These are phyloP conservation scores for Orobanche coerulescens DNA, from an alignment of 257 asterid genomes.

Conservation along the genomic window DNA sequence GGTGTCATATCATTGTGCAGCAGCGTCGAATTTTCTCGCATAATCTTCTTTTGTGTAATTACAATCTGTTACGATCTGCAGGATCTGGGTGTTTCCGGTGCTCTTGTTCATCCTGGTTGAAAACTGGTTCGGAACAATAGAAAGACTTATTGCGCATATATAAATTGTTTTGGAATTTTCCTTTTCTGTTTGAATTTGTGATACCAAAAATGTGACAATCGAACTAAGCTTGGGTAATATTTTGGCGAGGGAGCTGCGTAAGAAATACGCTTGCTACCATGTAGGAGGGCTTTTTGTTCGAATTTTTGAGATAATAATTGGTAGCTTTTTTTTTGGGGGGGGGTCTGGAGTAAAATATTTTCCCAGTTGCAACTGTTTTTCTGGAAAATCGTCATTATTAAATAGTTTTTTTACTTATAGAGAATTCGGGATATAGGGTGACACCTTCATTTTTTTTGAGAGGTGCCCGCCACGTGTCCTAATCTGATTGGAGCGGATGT, in stretches of 20 bases:
- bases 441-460: no score
- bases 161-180: neutral
- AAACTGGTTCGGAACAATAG: neutral
- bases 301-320: neutral
- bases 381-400: no score
- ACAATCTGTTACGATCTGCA: slow-evolving; percentile 9
- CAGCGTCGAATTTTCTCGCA: neutral
- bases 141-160: neutral
- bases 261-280: neutral
- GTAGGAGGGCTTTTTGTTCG: neutral
- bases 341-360: no score
- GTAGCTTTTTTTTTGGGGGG: neutral
- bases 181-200: slow-evolving; percentile 2
- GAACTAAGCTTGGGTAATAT: slow-evolving; percentile 9
- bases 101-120: neutral
- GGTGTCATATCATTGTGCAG: no score
- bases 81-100: slow-evolving; percentile 2
- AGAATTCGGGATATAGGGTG: no score
- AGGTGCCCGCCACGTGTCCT: no score
- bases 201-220: slow-evolving; percentile 2
- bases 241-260: slow-evolving; percentile 8
- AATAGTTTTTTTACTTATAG: no score
- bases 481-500: no score
- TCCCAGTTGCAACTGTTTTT: no score
- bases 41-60: neutral